A percentile compares a stretch with the other conserved stretches of the same genome.
phyloP scores from a whole-genome alignment of 2,329 filamentous ascomycete genomes.

The Apiospora marii region DNA sequence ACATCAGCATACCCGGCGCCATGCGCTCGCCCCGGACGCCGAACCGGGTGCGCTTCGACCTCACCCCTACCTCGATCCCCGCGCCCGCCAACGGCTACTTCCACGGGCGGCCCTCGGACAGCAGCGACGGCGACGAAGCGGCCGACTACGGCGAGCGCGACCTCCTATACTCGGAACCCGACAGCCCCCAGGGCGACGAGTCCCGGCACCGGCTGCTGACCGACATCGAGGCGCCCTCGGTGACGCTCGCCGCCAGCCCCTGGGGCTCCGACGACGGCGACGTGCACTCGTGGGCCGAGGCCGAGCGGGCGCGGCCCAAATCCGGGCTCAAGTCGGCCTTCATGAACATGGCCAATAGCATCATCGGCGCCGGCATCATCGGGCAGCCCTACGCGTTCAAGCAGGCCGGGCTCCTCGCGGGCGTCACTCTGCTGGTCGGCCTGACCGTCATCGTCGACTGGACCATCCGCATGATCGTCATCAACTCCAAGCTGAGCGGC shows the following conservation, averaged over 20 bases:
- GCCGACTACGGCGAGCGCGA: slow-evolving; percentile 33
- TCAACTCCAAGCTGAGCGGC: slow-evolving; percentile 96
- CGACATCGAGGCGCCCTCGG: slow-evolving; percentile 75
- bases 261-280: slow-evolving; percentile 48
- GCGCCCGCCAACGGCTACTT: slow-evolving; percentile 37
- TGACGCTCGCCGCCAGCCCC: slow-evolving; percentile 67
- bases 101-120: slow-evolving; percentile 16
- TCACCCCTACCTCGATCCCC: slow-evolving; percentile 44
- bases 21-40: slow-evolving; percentile 60
- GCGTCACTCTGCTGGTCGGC: slow-evolving; percentile 77
- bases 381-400: slow-evolving; percentile 95
- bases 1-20: slow-evolving; percentile 26
- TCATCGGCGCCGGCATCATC: slow-evolving; percentile 81
- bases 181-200: slow-evolving; percentile 49
- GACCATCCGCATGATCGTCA: slow-evolving; percentile 96
- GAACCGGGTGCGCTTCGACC: slow-evolving; percentile 72
- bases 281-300: slow-evolving; percentile 57
- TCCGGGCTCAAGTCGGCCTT: slow-evolving; percentile 88
- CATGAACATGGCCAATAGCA: slow-evolving; percentile 99
- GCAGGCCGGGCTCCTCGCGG: slow-evolving; percentile 86
- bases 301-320: slow-evolving; percentile 73
- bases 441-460: slow-evolving; percentile 91
- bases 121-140: slow-evolving; percentile 28
- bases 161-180: slow-evolving; percentile 34
- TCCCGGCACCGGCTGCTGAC: slow-evolving; percentile 72